Base-by-base conservation (phyloP, 257 asterid species). In the Nicotiana noctiflora region DNA sequence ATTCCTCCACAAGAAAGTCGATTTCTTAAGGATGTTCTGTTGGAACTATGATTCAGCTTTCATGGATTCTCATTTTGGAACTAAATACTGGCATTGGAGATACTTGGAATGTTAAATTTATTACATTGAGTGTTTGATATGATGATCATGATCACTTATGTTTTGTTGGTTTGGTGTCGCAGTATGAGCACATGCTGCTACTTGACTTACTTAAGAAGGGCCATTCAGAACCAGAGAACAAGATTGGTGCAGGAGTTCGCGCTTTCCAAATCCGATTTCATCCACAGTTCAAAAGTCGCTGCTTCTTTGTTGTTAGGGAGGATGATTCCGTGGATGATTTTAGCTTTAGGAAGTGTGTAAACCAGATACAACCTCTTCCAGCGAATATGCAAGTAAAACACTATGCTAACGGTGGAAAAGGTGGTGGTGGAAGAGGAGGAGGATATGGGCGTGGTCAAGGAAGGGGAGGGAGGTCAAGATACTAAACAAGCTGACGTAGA, bases 291-390 rank as follows among this genome's bases (percentile, higher is more conserved):
- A 93, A 87, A 85, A 93, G 97, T 57, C 97, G 97, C 10, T 93
- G 99, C 89, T 95, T 95, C 90, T 95, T 93, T 82, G 88, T 95
- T 80, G 51, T 84, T 57, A 93, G 98, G 89, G 93, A 91, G 9
- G 99, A 95, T 66, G 94, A 87, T 8, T 83, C 97, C 1, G 81
- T 52, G n/a, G 99, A 95, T 17, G 99, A 93, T 79, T 95, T 93
- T 83, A 95, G 99, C 88, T 95, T 95, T 91, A 86, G 99, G 80
- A 95, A 95, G 89, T 95, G 99, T 70, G 98, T 95, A 13, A 87
- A 95, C 82, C 93, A 84, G 75, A 91, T 95, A 4, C 88, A 82
- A 62, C 98, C 99, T 46, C 82, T 95, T 85, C 99, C 99, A 0
- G 96, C 88, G 23, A 89, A 85, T 91, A 93, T 95, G 97, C 98